A percentile compares a stretch with the other conserved stretches of the same genome.
Evolutionary conservation across 371 early-diverging fungal genomes (phyloP).

Genomic region (Phascolomyces articulosus): DNA sequence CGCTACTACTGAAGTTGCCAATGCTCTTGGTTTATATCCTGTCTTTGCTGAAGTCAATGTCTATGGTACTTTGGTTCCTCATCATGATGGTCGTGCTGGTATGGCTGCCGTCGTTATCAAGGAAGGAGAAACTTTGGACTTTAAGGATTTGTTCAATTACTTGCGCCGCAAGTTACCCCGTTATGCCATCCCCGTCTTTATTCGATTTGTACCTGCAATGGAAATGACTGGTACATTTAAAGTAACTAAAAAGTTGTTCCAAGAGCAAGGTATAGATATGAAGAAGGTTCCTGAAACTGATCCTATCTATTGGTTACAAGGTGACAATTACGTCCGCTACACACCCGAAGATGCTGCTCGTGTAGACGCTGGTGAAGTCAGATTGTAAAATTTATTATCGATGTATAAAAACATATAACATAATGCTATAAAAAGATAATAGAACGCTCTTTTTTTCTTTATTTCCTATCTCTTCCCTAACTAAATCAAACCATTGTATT

Average conservation of each 20-base stretch:
- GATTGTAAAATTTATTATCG: neutral
- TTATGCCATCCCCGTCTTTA: conserved; percentile 66
- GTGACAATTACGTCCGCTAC: conserved; percentile 54
- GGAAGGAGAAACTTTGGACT: conserved; percentile 25
- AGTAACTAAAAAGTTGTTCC: conserved; percentile 57
- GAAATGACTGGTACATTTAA: conserved; percentile 63
- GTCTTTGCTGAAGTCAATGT: conserved; percentile 66
- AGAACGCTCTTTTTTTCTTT: too few relatives aligned
- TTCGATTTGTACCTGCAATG: conserved; percentile 51
- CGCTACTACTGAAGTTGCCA: conserved; percentile 68
- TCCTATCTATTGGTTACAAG: conserved; percentile 52
- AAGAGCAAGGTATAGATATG: conserved; percentile 51
- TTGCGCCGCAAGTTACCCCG: conserved; percentile 50
- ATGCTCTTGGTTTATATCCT: conserved; percentile 57
- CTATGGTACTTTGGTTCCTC: conserved; percentile 58
- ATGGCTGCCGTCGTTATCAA: conserved; percentile 72
- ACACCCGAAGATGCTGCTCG: conserved; percentile 28
- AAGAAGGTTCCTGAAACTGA: conserved; percentile 27
- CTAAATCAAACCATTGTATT: too few relatives aligned
- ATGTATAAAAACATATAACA: neutral
- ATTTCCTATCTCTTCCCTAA: too few relatives aligned
- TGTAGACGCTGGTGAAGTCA: conserved; percentile 20
- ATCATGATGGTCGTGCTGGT: conserved; percentile 73
- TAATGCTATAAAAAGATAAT: too few relatives aligned
- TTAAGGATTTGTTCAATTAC: conserved; percentile 33